Evolutionary conservation across 1,139 yeast genomes (phyloP).

Genomic region (Pichia sp.): DNA sequence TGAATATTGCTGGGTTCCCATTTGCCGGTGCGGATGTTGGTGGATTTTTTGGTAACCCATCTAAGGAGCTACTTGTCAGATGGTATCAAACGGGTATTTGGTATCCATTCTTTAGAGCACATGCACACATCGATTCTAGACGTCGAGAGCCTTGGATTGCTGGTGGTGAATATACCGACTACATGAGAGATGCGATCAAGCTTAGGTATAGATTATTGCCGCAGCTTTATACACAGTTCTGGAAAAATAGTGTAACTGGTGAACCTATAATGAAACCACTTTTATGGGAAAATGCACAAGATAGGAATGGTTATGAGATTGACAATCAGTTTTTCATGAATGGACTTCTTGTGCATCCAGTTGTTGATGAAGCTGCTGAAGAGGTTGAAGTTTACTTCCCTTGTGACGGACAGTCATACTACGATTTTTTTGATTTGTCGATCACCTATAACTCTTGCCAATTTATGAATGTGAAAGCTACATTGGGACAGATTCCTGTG

Average conservation of each 20-base stretch:
- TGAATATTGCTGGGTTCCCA: constrained; percentile 82
- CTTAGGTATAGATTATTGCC: constrained; percentile 76
- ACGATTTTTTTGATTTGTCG: constrained; percentile 43
- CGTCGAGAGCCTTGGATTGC: constrained; percentile 91
- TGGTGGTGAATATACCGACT: constrained; percentile 64
- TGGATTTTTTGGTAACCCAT: constrained; percentile 91
- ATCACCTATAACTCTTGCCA: constrained; percentile 21
- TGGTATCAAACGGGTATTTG: constrained; percentile 97
- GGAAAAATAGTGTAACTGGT: constrained; percentile 54
- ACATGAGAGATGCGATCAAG: constrained; percentile 62
- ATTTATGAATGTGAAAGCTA: constrained; percentile 41
- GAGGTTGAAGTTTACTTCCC: constrained; percentile 54
- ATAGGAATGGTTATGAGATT: constrained; percentile 43
- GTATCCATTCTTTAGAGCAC: constrained; percentile 95
- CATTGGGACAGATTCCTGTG: constrained; percentile 63
- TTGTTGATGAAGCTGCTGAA: constrained; percentile 49
- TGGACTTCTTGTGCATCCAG: constrained; percentile 78
- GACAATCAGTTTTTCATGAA: constrained; percentile 88
- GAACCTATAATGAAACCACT: constrained; percentile 72
- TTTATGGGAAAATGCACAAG: constrained; percentile 56
- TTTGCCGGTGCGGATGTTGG: constrained; percentile 97
- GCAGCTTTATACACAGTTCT: constrained; percentile 73
- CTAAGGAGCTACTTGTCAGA: constrained; percentile 68
- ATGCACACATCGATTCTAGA: constrained; percentile 89
- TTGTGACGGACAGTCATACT: constrained; percentile 48